Evolutionary conservation across 2,329 filamentous ascomycete species (phyloP).

Genomic region (Knoxdaviesia capensis): DNA sequence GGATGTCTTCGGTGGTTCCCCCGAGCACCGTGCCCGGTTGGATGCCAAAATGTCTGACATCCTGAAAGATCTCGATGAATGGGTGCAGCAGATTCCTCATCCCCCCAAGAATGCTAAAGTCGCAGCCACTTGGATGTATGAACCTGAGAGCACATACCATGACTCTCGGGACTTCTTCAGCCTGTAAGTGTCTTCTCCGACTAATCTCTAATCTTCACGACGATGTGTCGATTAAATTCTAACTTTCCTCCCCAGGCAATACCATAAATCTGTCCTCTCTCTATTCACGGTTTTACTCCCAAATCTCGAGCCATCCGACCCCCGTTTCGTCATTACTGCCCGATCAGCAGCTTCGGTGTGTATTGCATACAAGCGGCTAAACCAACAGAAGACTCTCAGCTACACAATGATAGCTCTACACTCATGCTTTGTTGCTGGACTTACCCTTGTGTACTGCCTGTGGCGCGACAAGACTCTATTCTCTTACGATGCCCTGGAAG

Average conservation of each 20-base stretch:
- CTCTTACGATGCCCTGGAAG: constrained; percentile 9
- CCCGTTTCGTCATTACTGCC: constrained; percentile 7
- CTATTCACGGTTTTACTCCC: constrained; percentile 10
- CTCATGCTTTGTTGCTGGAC: constrained; percentile 11
- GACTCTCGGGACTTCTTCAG: constrained; percentile 10
- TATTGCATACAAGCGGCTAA: constrained; percentile 11
- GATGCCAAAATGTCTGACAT: constrained; percentile 7
- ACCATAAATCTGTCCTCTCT: constrained; percentile 10
- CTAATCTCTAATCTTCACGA: background rate
- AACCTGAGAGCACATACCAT: constrained; percentile 9
- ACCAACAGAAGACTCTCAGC: constrained; percentile 11
- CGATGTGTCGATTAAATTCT: background rate
- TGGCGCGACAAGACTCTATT: constrained; percentile 9
- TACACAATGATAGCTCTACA: constrained; percentile 13
- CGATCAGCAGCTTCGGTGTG: constrained; percentile 9
- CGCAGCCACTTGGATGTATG: constrained; percentile 10
- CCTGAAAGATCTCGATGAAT: constrained; percentile 7
- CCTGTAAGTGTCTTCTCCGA: constrained; percentile 3
- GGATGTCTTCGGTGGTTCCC: constrained; percentile 4
- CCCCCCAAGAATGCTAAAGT: constrained; percentile 7
- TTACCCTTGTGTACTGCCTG: constrained; percentile 11
- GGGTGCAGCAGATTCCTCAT: constrained; percentile 6
- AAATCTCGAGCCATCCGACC: constrained; percentile 7
- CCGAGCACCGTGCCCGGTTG: constrained; percentile 3
- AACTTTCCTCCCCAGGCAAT: constrained; percentile 4